Percentiles rank a stretch among this genome's conserved stretches.
phyloP scores from a whole-genome alignment of 176 grass and related monocot species.

The Themeda triandra region DNA sequence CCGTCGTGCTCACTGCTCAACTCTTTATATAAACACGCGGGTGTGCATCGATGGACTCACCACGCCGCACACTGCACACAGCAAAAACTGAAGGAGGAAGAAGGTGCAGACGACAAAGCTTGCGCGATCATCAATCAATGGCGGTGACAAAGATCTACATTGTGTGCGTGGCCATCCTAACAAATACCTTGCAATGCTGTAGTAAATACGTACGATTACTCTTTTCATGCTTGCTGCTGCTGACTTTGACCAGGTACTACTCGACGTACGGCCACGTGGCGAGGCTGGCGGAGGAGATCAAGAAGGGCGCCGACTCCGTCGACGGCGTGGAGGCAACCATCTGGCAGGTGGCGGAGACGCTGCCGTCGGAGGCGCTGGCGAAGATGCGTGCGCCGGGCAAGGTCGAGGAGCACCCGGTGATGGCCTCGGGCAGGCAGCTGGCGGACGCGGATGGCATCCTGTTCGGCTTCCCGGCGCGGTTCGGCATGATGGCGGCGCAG shows the following conservation, averaged over 20 bases:
- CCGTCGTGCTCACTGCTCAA: no score
- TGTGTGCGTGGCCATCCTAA: background rate
- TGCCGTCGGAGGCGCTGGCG: background rate
- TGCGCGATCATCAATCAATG: background rate
- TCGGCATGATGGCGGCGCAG: background rate
- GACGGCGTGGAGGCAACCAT: background rate
- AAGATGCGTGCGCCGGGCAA: background rate
- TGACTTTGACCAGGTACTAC: background rate
- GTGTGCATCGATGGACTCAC: no score
- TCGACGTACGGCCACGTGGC: background rate
- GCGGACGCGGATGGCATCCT: conserved; percentile 37
- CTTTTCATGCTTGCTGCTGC: background rate
- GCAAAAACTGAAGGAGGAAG: background rate
- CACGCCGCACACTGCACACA: background rate
- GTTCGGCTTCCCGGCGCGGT: conserved; percentile 39
- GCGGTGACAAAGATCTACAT: background rate
- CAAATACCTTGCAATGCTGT: background rate
- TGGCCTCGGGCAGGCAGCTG: conserved; percentile 1
- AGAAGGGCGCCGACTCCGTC: background rate
- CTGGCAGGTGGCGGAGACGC: background rate
- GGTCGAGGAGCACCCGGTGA: background rate
- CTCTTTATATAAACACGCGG: no score
- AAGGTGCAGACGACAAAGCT: background rate
- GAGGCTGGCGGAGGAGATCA: background rate
- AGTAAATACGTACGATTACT: background rate